Conservation (phyloP, 129 eudicot species). For the Logfia minima region DNA sequence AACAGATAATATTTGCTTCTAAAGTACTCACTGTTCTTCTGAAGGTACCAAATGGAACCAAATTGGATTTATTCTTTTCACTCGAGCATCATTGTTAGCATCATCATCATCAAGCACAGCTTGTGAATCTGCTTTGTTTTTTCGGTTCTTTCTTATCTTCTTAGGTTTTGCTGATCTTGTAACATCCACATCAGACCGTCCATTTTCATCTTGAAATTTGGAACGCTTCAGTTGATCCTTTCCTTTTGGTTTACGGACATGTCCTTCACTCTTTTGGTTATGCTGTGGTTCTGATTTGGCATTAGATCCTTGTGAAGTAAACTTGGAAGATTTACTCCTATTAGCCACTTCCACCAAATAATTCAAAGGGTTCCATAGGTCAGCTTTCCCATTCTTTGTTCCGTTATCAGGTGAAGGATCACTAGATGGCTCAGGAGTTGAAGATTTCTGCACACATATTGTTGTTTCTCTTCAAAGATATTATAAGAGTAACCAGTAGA, state of each 20-base stretch:
- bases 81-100: constrained; percentile 42
- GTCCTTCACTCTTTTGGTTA: constrained; percentile 43
- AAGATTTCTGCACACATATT: constrained; percentile 53
- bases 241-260: constrained; percentile 43
- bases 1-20: neutral
- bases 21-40: constrained; percentile 57
- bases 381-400: constrained; percentile 55
- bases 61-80: constrained; percentile 51
- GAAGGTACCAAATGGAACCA: constrained; percentile 80
- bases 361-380: constrained; percentile 70
- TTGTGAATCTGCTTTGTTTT: constrained; percentile 54
- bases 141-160: constrained; percentile 49
- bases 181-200: constrained; percentile 39
- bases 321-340: constrained; percentile 61
- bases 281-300: constrained; percentile 44
- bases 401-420: constrained; percentile 45
- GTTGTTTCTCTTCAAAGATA: constrained; percentile 20
- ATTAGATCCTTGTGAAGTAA: constrained; percentile 50
- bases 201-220: constrained; percentile 61
- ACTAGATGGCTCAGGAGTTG: constrained; percentile 52
- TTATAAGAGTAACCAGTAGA: neutral
- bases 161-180: constrained; percentile 60
- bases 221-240: constrained; percentile 44
- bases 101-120: constrained; percentile 46
- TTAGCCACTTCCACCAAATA: constrained; percentile 84